phyloP scores from a whole-genome alignment of 805 yeast species.

The Brettanomyces naardenensis region DNA sequence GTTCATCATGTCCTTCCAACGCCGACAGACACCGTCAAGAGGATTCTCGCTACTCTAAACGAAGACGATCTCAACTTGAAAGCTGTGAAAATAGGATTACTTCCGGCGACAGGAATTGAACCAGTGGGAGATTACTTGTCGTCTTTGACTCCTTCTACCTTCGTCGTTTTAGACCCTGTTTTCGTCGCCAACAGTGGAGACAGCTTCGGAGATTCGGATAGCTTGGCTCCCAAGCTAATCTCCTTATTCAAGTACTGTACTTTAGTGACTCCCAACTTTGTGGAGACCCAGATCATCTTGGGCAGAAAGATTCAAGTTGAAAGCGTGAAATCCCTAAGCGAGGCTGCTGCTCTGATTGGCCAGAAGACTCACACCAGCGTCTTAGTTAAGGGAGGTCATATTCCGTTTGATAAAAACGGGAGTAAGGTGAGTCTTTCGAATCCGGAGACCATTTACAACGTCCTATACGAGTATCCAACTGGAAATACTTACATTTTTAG shows the following conservation, averaged over 20 bases:
- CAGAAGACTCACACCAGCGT: slow-evolving; percentile 36
- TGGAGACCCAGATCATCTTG: slow-evolving; percentile 49
- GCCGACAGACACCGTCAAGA: slow-evolving; percentile 34
- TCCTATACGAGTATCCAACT: slow-evolving; percentile 1
- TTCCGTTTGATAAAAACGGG: slow-evolving; percentile 34
- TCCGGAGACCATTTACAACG: slow-evolving; percentile 11
- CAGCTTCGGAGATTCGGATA: slow-evolving; percentile 38
- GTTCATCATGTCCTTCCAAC: slow-evolving; percentile 36
- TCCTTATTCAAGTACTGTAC: slow-evolving; percentile 11
- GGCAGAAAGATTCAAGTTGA: slow-evolving; percentile 13
- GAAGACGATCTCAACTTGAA: slow-evolving; percentile 51
- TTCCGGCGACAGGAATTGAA: slow-evolving; percentile 45
- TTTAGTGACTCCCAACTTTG: slow-evolving; percentile 68
- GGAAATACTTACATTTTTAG: slow-evolving; percentile 1
- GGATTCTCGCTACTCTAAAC: slow-evolving; percentile 40
- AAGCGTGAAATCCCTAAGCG: slow-evolving; percentile 21
- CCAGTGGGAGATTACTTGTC: slow-evolving; percentile 9
- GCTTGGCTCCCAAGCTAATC: slow-evolving; percentile 9
- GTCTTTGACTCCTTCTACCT: not conserved
- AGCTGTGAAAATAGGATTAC: slow-evolving; percentile 76
- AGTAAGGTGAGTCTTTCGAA: slow-evolving; percentile 10
- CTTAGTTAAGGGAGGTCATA: slow-evolving; percentile 83
- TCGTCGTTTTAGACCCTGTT: slow-evolving; percentile 72
- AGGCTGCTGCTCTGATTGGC: slow-evolving; percentile 34
- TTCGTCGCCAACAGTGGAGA: slow-evolving; percentile 76